Percentiles rank a stretch among this genome's conserved stretches.
Evolutionary conservation across 2,329 filamentous ascomycete species (phyloP).

Genomic region (Talaromyces sp.): DNA sequence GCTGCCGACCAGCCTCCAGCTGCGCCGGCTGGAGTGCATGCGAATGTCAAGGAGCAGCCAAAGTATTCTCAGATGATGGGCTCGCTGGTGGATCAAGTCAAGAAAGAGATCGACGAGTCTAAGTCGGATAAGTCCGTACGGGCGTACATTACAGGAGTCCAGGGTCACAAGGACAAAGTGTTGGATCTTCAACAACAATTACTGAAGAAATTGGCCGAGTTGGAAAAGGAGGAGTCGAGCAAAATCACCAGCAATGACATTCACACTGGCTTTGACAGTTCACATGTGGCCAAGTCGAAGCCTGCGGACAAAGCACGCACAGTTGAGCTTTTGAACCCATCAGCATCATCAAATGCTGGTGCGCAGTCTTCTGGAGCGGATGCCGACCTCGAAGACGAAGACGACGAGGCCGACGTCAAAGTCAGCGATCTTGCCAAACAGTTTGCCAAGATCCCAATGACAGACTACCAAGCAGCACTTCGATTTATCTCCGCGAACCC

Average conservation of each 20-base stretch:
- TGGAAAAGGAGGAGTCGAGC: slow-evolving; percentile 76
- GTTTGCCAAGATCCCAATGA: slow-evolving; percentile 72
- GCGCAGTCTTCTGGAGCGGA: slow-evolving; percentile 54
- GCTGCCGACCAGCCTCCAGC: slow-evolving; percentile 69
- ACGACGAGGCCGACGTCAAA: slow-evolving; percentile 68
- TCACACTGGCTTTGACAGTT: slow-evolving; percentile 85
- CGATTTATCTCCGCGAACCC: slow-evolving; percentile 76
- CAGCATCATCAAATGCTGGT: slow-evolving; percentile 35
- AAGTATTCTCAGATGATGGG: slow-evolving; percentile 98
- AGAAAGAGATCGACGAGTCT: slow-evolving; percentile 69
- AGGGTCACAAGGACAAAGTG: slow-evolving; percentile 72
- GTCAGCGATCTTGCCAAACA: slow-evolving; percentile 71
- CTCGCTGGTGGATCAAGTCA: slow-evolving; percentile 90
- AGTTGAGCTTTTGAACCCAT: slow-evolving; percentile 73
- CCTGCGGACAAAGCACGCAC: slow-evolving; percentile 37
- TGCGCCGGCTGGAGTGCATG: slow-evolving; percentile 73
- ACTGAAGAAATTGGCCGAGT: slow-evolving; percentile 64
- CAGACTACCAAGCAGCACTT: slow-evolving; percentile 68
- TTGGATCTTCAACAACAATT: slow-evolving; percentile 71
- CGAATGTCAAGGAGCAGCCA: slow-evolving; percentile 66
- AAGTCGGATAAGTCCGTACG: slow-evolving; percentile 66
- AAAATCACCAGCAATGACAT: slow-evolving; percentile 94
- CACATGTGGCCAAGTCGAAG: slow-evolving; percentile 63
- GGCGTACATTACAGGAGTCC: slow-evolving; percentile 73
- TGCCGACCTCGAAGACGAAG: slow-evolving; percentile 47